phyloP scores from a whole-genome alignment of 495 filamentous ascomycete species.

The Talaromyces borbonicus region DNA sequence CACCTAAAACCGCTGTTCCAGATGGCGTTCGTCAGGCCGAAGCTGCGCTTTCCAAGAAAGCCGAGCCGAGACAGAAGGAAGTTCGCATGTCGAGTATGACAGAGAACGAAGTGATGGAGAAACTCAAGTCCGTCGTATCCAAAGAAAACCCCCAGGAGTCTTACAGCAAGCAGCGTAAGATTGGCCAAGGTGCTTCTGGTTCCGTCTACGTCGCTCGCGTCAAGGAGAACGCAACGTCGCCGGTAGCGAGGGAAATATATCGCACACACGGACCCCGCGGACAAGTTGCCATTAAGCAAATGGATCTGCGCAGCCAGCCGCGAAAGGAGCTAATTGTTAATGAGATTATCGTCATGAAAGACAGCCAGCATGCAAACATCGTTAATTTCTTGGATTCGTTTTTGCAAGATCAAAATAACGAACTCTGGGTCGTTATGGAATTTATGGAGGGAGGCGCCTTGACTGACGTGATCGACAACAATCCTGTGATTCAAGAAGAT shows the following conservation, averaged over 20 bases:
- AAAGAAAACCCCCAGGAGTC: constrained; percentile 83
- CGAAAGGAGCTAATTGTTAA: constrained; percentile 98
- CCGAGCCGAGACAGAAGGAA: constrained; percentile 69
- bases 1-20: constrained; percentile 33
- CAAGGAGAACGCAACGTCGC: constrained; percentile 59
- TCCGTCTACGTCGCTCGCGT: constrained; percentile 97
- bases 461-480: constrained; percentile 98
- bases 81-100: constrained; percentile 96
- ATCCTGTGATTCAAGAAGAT: constrained; percentile 78
- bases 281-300: constrained; percentile 97
- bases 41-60: constrained; percentile 66
- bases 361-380: constrained; percentile 94
- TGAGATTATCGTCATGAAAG: constrained; percentile 99
- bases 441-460: constrained; percentile 98
- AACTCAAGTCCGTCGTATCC: constrained; percentile 83
- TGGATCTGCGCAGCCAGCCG: constrained; percentile 96
- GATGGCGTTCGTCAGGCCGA: constrained; percentile 74
- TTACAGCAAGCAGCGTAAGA: constrained; percentile 98
- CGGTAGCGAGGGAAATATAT: constrained; percentile 55
- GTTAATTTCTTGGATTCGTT: constrained; percentile 98
- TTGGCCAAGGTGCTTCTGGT: constrained; percentile 94
- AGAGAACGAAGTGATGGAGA: constrained; percentile 93
- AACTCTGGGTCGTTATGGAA: constrained; percentile 99
- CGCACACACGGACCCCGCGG: constrained; percentile 58
- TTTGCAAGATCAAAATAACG: constrained; percentile 80